Evolutionary conservation across 805 yeast genomes (phyloP).

Genomic region (Pichia manshurica): DNA sequence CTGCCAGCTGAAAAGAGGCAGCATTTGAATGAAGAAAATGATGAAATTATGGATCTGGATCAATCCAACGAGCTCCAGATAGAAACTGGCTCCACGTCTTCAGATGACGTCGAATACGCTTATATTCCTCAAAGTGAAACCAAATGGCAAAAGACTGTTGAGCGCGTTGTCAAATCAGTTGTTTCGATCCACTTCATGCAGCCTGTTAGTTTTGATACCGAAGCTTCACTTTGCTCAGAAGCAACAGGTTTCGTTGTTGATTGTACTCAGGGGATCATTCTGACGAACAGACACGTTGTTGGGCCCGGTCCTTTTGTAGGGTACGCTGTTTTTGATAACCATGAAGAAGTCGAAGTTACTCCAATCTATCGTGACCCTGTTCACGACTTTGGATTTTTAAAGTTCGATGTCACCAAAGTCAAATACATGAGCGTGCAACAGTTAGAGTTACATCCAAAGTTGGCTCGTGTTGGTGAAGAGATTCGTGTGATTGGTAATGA

Average conservation of each 20-base stretch:
- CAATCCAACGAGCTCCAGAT: not conserved
- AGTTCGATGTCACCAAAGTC: slow-evolving; percentile 65
- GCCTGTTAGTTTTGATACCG: slow-evolving; percentile 83
- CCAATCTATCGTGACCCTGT: slow-evolving; percentile 92
- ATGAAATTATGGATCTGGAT: not conserved
- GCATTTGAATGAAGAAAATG: not conserved
- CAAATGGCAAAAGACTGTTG: slow-evolving; percentile 77
- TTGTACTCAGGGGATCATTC: slow-evolving; percentile 68
- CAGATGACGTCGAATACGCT: not conserved
- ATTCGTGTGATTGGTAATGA: slow-evolving; percentile 95
- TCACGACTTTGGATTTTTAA: slow-evolving; percentile 87
- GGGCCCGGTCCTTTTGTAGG: slow-evolving; percentile 95
- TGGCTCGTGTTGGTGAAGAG: slow-evolving; percentile 87
- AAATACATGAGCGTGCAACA: slow-evolving; percentile 70
- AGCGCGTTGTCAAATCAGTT: slow-evolving; percentile 75
- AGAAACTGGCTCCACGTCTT: slow-evolving; percentile 1
- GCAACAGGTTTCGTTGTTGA: slow-evolving; percentile 97
- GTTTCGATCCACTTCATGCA: slow-evolving; percentile 87
- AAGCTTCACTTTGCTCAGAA: slow-evolving; percentile 70
- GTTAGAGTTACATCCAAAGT: slow-evolving; percentile 66
- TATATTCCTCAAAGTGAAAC: slow-evolving; percentile 20
- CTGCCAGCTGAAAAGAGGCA: not conserved
- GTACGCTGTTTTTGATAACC: slow-evolving; percentile 87
- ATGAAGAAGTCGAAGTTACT: slow-evolving; percentile 82
- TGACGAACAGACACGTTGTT: slow-evolving; percentile 91